Percentiles rank a stretch among this genome's conserved stretches.
These are phyloP conservation scores for Rhizopus delemar DNA, from an alignment of 371 early-diverging fungal species.

Conservation along the genomic window DNA sequence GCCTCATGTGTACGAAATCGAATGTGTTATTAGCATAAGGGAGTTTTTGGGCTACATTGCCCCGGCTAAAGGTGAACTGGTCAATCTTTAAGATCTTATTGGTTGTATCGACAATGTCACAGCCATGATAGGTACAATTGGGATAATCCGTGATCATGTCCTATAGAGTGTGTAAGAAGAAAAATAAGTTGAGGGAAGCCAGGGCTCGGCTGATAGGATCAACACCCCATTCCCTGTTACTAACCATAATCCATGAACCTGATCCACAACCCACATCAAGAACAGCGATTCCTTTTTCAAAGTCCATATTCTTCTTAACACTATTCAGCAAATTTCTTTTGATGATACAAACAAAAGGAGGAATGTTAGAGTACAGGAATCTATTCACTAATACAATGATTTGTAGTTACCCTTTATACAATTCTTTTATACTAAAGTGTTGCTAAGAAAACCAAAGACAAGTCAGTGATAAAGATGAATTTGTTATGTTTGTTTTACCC, in stretches of 20 bases:
- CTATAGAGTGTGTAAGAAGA: neutral
- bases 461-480: neutral
- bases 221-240: neutral
- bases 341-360: neutral
- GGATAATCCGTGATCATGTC: conserved; percentile 31
- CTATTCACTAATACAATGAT: neutral
- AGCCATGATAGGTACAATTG: conserved; percentile 27
- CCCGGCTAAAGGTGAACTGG: conserved; percentile 20
- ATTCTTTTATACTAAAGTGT: conserved; percentile 39
- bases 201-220: too few species aligned
- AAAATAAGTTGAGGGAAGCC: neutral
- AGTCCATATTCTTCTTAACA: neutral
- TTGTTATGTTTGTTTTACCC: conserved; percentile 4
- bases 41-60: conserved; percentile 16
- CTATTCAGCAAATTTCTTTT: neutral
- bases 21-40: conserved; percentile 21
- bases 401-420: conserved; percentile 24
- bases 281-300: conserved; percentile 23
- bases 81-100: conserved; percentile 22
- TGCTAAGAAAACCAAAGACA: conserved; percentile 7
- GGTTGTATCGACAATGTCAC: conserved; percentile 30
- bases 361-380: neutral
- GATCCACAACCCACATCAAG: conserved; percentile 58
- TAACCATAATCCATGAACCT: conserved; percentile 57
- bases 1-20: conserved; percentile 32